These are phyloP conservation scores for Melaleuca quinquenervia DNA, from an alignment of 345 rosid genomes.

Conservation along the genomic window DNA sequence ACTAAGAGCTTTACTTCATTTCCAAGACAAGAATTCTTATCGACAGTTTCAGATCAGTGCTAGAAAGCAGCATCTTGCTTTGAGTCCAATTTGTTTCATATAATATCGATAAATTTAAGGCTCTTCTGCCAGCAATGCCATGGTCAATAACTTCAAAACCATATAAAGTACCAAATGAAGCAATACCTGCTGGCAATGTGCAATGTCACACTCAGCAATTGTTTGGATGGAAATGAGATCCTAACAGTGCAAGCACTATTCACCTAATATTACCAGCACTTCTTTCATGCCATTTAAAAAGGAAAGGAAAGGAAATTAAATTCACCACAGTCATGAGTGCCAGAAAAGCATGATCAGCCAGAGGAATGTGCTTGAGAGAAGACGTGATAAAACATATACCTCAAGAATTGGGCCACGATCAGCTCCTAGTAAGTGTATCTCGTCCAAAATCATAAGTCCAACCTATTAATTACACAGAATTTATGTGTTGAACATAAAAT, in stretches of 20 bases:
- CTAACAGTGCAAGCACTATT: neutral
- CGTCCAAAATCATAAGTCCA: slow-evolving; percentile 93
- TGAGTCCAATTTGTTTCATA: neutral
- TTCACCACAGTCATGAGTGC: neutral
- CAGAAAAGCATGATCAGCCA: neutral
- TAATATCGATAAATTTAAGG: neutral
- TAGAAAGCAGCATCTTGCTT: neutral
- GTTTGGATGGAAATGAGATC: neutral
- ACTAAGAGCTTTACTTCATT: neutral
- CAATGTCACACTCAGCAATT: neutral
- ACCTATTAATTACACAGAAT: slow-evolving; percentile 39
- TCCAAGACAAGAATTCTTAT: neutral
- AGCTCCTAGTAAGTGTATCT: slow-evolving; percentile 96
- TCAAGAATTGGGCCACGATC: slow-evolving; percentile 99
- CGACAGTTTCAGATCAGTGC: neutral
- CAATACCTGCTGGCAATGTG: neutral
- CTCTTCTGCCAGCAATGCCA: neutral
- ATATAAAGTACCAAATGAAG: neutral
- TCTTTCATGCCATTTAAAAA: neutral
- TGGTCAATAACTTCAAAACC: neutral
- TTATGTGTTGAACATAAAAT: neutral
- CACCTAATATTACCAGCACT: neutral
- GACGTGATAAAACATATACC: slow-evolving; percentile 29
- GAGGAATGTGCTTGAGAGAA: neutral
- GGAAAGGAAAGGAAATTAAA: neutral